A percentile compares a stretch with the other conserved stretches of the same genome.
Conservation (phyloP, 176 grass and related monocot genomes). For the Tillandsia fasciculata region DNA sequence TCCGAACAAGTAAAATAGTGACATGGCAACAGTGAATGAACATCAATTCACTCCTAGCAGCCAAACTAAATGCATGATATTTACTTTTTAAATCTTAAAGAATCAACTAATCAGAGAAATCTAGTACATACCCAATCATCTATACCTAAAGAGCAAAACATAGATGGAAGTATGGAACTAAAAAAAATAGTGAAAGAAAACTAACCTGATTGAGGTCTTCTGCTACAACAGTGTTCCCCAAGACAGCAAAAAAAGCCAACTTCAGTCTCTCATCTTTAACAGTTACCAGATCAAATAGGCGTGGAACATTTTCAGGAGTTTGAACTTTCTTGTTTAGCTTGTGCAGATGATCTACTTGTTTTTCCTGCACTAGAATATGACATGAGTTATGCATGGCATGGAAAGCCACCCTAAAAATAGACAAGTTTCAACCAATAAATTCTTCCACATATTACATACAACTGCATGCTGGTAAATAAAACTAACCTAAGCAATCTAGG, state of each 20-base stretch:
- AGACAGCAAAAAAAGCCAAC: constrained; percentile 64
- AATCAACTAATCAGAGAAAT: background rate
- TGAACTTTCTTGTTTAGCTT: constrained; percentile 49
- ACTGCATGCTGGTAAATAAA: background rate
- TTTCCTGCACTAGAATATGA: constrained; percentile 45
- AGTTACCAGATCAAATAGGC: constrained; percentile 80
- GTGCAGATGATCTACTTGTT: constrained; percentile 54
- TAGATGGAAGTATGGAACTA: constrained; percentile 5
- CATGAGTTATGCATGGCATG: background rate
- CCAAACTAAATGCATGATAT: background rate
- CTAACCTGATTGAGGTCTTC: constrained; percentile 81
- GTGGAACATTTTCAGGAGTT: constrained; percentile 80
- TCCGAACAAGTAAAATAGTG: background rate
- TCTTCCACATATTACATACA: background rate
- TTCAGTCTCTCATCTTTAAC: constrained; percentile 88
- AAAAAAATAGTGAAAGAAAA: background rate
- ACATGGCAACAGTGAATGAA: background rate
- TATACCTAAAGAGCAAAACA: background rate
- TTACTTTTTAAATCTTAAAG: background rate
- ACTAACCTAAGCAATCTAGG: background rate
- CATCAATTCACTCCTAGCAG: background rate
- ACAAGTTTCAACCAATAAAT: background rate
- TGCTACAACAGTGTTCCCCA: constrained; percentile 82
- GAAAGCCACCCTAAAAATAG: background rate
- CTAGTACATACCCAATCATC: background rate